Conservation (phyloP, 2,329 filamentous ascomycete species). For the Penicillium concentricum region DNA sequence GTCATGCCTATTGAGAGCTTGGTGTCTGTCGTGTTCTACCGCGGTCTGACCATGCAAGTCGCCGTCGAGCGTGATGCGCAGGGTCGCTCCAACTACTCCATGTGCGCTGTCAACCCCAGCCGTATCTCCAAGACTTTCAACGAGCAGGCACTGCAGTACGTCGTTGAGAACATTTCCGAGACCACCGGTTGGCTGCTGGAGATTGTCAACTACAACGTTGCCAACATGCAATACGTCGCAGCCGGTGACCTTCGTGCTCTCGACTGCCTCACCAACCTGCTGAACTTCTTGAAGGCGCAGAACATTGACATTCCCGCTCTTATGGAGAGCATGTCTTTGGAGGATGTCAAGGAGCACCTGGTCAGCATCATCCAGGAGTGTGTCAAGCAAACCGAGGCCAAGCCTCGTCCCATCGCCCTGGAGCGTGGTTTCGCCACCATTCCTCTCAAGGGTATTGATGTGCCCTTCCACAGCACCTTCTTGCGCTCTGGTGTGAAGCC, state of each 20-base stretch:
- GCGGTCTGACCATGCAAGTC: conserved; percentile 48
- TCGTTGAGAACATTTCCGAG: conserved; percentile 92
- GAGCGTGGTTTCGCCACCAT: conserved; percentile 97
- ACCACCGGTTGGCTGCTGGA: conserved; percentile 94
- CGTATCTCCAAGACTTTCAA: conserved; percentile 98
- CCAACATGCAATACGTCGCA: conserved; percentile 69
- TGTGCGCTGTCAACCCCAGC: conserved; percentile 98
- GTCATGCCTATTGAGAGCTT: conserved; percentile 99
- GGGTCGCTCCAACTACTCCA: conserved; percentile 52
- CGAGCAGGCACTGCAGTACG: conserved; percentile 93
- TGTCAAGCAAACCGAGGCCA: conserved; percentile 80
- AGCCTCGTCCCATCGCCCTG: conserved; percentile 83
- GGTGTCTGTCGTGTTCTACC: conserved; percentile 98
- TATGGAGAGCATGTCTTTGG: conserved; percentile 79
- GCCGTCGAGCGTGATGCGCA: conserved; percentile 10
- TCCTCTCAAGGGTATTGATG: conserved; percentile 93
- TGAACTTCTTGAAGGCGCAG: conserved; percentile 94
- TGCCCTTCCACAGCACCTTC: conserved; percentile 99
- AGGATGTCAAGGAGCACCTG: conserved; percentile 87
- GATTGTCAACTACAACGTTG: conserved; percentile 92
- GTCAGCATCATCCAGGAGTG: conserved; percentile 88
- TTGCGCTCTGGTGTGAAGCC: conserved; percentile 97
- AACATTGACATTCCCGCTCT: conserved; percentile 96
- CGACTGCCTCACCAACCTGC: conserved; percentile 70
- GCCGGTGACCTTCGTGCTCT: conserved; percentile 66